Evolutionary conservation across 2,329 filamentous ascomycete genomes (phyloP).

Genomic region (Stemphylium lycopersici): DNA sequence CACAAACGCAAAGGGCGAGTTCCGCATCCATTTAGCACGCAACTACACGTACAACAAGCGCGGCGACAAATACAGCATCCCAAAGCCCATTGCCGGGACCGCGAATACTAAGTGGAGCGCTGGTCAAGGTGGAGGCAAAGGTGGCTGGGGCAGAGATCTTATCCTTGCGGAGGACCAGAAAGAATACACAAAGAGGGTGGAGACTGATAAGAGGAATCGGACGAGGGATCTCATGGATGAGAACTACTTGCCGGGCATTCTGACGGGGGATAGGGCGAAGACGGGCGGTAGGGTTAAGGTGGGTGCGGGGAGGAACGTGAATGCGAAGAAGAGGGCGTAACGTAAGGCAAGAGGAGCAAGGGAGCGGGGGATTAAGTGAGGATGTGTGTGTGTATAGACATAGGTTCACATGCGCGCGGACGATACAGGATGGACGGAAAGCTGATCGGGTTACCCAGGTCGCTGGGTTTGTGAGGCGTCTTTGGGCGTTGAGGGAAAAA

Average conservation of each 20-base stretch:
- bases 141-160: conserved; percentile 82
- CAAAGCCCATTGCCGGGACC: conserved; percentile 83
- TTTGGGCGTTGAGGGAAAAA: no score
- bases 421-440: neutral
- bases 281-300: conserved; percentile 73
- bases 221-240: conserved; percentile 91
- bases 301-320: conserved; percentile 85
- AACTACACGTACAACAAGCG: conserved; percentile 97
- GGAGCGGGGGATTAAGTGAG: neutral
- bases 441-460: conserved; percentile 2
- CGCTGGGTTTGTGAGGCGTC: neutral
- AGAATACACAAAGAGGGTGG: conserved; percentile 74
- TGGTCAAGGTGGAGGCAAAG: conserved; percentile 74
- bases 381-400: neutral
- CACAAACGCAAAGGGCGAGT: conserved; percentile 79
- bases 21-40: conserved; percentile 85
- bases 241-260: conserved; percentile 83
- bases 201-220: conserved; percentile 68
- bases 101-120: conserved; percentile 73
- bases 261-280: conserved; percentile 77
- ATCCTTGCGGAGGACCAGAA: conserved; percentile 96
- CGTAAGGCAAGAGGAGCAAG: conserved; percentile 9
- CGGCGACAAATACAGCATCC: conserved; percentile 90
- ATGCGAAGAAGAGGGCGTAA: conserved; percentile 69
- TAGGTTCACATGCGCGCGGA: neutral